These are phyloP conservation scores for Tolypocladium album DNA, from an alignment of 2,329 filamentous ascomycete species.

Conservation along the genomic window DNA sequence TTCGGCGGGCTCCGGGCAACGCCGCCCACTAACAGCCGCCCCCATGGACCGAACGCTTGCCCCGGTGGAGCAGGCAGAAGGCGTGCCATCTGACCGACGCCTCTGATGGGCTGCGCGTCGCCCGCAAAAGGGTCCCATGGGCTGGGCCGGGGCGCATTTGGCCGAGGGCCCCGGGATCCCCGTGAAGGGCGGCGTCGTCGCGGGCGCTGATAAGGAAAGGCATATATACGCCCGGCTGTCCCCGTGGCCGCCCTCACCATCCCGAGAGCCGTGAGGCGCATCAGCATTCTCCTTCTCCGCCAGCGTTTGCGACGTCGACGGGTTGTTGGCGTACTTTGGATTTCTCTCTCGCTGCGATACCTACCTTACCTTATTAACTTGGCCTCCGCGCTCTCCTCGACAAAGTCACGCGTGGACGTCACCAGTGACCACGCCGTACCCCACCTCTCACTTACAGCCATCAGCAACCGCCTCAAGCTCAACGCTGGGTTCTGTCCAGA, in stretches of 20 bases:
- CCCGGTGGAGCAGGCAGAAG: not conserved
- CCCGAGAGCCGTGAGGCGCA: not conserved
- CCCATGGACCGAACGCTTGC: not conserved
- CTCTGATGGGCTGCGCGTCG: not conserved
- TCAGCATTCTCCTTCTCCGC: not conserved
- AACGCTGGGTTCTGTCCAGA: not conserved
- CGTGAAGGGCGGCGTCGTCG: not conserved
- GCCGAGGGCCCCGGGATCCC: not conserved
- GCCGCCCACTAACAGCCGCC: not conserved
- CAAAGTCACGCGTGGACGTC: not conserved
- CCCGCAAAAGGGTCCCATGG: not conserved
- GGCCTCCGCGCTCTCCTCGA: no score
- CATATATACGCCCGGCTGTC: not conserved
- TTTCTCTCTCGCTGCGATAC: not conserved
- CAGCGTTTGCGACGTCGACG: not conserved
- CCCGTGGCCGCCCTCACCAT: not conserved
- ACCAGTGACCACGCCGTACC: not conserved
- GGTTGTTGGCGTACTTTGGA: not conserved
- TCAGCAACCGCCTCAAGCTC: constrained; percentile 2
- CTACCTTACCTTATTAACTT: no score
- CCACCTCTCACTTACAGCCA: not conserved
- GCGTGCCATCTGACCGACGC: not conserved
- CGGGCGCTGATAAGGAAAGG: not conserved
- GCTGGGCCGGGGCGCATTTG: not conserved
- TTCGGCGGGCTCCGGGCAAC: constrained; percentile 16